Evolutionary conservation across 73 alveolate species (phyloP), one percentile per base, ranked within the genome.

Genomic region (Tetrahymena borealis): DNA sequence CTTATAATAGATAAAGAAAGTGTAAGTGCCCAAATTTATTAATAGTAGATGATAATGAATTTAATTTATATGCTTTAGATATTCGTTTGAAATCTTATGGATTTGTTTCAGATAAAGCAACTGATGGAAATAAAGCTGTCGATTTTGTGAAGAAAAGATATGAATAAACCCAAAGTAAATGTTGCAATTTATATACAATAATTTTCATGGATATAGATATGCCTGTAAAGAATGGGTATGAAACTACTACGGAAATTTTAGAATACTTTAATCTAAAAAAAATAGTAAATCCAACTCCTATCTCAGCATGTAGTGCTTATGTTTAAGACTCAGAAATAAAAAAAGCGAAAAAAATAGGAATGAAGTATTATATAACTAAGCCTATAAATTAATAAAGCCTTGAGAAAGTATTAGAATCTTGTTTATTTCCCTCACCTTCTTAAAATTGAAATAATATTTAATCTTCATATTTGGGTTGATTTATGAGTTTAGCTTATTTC

Each of bases 161-260:
- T 15, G 6, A n/a, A n/a, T n/a, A n/a, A n/a, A n/a, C n/a, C n/a
- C n/a, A 7, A 8, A 33, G 24, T 18, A 33, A 79, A 93, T 33
- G 91, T 9, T 12, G 43, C 28, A 10, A 1, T 20, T 33, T 39
- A 31, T 93, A 93, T 33, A 37, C 28, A 32, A 15, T 93, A 18
- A 93, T 93, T 42, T 93, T 93, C 18, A 93, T 93, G 95, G 95
- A 93, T 85, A 93, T 93, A 39, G 95, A 93, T 79, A 93, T 93
- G 95, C 95, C 95, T 9, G 93, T 39, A 9, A 38, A 79, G 39
- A 93, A 93, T 93, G 95, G 95, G 38, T 93, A 93, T 40, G 40
- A 93, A 79, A 93, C 95, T 10, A 20, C 95, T 1, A 39, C 32
- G 9, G 85, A 60, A 60, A 60, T 60, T 6, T 13, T 60, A 24